These are phyloP conservation scores for Cyclanthera cordifolia DNA, from an alignment of 306 rosid genomes.

Conservation along the genomic window DNA sequence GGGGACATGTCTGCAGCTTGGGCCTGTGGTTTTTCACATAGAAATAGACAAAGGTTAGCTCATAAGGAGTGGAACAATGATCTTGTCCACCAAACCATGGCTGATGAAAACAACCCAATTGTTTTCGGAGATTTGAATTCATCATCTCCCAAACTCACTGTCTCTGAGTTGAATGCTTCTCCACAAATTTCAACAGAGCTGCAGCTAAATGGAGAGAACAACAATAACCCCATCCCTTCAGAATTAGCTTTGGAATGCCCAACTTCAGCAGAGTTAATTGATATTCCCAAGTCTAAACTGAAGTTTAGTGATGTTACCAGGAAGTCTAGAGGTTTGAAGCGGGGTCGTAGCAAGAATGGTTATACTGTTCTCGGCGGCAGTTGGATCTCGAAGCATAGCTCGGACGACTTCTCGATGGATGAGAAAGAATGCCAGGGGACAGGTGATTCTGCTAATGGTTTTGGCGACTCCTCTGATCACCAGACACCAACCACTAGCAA, in stretches of 20 bases:
- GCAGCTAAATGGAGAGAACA: slow-evolving; percentile 27
- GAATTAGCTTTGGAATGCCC: slow-evolving; percentile 11
- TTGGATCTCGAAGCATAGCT: slow-evolving; percentile 25
- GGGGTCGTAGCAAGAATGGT: slow-evolving; percentile 12
- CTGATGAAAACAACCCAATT: slow-evolving; percentile 1
- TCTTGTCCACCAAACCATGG: neutral
- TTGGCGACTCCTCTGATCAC: slow-evolving; percentile 17
- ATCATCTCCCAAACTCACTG: slow-evolving; percentile 7
- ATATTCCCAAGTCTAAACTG: slow-evolving; percentile 12
- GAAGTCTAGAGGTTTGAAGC: slow-evolving; percentile 30
- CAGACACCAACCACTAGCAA: slow-evolving; percentile 26
- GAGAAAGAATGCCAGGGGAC: slow-evolving; percentile 18
- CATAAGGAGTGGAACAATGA: slow-evolving; percentile 20
- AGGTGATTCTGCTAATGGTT: slow-evolving; percentile 12
- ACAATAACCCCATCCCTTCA: slow-evolving; percentile 26
- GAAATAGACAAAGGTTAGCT: slow-evolving; percentile 12
- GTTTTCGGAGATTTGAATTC: slow-evolving; percentile 14
- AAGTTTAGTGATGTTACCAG: slow-evolving; percentile 24
- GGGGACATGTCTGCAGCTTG: slow-evolving; percentile 33
- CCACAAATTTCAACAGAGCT: slow-evolving; percentile 19
- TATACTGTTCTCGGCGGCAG: slow-evolving; percentile 15
- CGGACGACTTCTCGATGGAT: slow-evolving; percentile 15
- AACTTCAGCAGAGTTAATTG: slow-evolving; percentile 4
- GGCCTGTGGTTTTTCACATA: slow-evolving; percentile 26
- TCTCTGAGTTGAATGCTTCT: slow-evolving; percentile 20